Evolutionary conservation across 768 basidiomycete genomes (phyloP), one percentile per base, ranked within the genome.

Genomic region (Sarcomyxa edulis): DNA sequence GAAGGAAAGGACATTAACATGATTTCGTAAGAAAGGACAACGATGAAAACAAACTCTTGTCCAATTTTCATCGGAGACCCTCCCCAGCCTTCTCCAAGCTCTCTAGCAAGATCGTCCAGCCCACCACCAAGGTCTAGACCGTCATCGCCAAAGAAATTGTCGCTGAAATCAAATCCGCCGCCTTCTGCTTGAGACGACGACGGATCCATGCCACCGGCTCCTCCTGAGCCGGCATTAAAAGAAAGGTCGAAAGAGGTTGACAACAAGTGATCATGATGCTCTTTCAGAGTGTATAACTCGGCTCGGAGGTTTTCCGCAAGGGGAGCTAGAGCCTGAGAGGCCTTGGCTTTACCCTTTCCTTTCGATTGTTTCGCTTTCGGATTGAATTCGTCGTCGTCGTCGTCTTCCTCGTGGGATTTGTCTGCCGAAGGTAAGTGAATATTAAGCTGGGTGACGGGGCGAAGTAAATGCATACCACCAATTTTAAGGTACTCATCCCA

Each of bases 41-140:
- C 14, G 19, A 26, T 19, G n/a, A 28, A 15, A 25, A 7, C n/a
- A 32, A 9, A 47, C 51, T 45, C 41, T 41, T 48, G 26, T 38
- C 43, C 52, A 29, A 44, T 43, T 29, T 60, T 61, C 5, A 40
- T 50, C 6, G 60, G 59, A 31, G 61, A 64, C 15, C 42, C 52
- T 14, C 69, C 76, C 84, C 86, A 88, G 16, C 69, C 78, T 49
- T 78, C 77, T 21, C 85, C 87, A 3, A 90, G 66, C 48, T 90
- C 86, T 44, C 68, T 70, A 6, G 81, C 84, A 19, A 90, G 62
- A 48, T 89, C 87, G 32, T 86, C 84, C 3, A 89, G 57, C 15
- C 71, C 78, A 6, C 66, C 72, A n/a, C 61, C 72, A 12, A 81
- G 51, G 43, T 76, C 83, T 16, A 79, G 49, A 15, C 66, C 78